Evolutionary conservation across 768 basidiomycete genomes (phyloP).

Genomic region (Auricularia heimuer): DNA sequence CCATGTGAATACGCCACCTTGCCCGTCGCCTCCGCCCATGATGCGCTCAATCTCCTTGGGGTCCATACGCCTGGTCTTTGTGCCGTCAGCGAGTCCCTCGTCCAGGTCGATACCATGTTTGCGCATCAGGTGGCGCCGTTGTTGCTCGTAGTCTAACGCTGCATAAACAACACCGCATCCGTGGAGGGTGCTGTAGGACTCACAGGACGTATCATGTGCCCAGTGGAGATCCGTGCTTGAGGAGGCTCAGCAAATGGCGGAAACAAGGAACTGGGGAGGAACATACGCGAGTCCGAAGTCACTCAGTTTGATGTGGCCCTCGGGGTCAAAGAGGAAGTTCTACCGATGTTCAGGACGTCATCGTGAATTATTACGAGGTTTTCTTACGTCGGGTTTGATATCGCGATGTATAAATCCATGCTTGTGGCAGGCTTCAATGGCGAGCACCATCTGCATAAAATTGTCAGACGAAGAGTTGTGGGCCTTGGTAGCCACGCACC

Average conservation of each 20-base stretch:
- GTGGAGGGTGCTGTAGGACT: constrained; percentile 13
- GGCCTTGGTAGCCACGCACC: constrained; percentile 33
- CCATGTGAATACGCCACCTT: constrained; percentile 83
- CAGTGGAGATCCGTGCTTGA: constrained; percentile 84
- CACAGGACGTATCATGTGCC: constrained; percentile 93
- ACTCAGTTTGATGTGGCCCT: constrained; percentile 89
- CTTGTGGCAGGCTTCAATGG: constrained; percentile 86
- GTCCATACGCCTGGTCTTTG: constrained; percentile 69
- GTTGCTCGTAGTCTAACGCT: constrained; percentile 79
- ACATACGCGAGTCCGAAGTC: constrained; percentile 95
- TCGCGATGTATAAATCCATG: constrained; percentile 97
- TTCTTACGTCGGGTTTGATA: constrained; percentile 80
- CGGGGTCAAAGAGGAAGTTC: constrained; percentile 93
- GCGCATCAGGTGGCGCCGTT: constrained; percentile 74
- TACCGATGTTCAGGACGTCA: constrained; percentile 20
- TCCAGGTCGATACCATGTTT: constrained; percentile 95
- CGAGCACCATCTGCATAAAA: constrained; percentile 71
- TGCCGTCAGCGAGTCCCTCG: constrained; percentile 59
- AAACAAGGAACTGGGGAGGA: constrained; percentile 5
- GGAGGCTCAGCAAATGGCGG: neutral
- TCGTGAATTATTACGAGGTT: neutral
- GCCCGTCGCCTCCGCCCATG: constrained; percentile 75
- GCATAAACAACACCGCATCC: constrained; percentile 11
- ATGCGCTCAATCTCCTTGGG: constrained; percentile 72
- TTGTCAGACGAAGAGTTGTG: neutral